Conservation (phyloP, 2,329 filamentous ascomycete genomes). For the Aspergillus tubingensis region DNA sequence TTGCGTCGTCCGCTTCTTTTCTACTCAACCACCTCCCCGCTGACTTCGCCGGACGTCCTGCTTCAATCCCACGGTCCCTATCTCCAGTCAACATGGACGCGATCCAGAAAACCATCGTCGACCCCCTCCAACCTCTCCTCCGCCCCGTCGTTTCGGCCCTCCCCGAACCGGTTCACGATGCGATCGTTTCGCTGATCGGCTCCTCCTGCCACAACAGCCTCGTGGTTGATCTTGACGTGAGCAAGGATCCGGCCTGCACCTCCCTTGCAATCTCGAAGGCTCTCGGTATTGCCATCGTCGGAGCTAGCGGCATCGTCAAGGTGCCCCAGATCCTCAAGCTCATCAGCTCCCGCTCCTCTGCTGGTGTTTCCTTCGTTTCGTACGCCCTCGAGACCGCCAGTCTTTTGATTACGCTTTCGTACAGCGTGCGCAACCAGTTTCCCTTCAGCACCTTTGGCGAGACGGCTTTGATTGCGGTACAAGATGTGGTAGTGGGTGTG, state of each 20-base stretch:
- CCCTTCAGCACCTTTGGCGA: constrained; percentile 98
- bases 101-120: constrained; percentile 43
- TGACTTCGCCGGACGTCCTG: background rate
- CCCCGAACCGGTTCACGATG: constrained; percentile 71
- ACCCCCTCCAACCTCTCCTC: constrained; percentile 53
- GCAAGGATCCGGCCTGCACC: constrained; percentile 74
- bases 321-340: constrained; percentile 96
- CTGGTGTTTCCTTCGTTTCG: constrained; percentile 83
- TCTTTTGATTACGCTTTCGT: constrained; percentile 86
- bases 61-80: background rate
- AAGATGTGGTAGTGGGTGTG: constrained; percentile 87
- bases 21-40: background rate
- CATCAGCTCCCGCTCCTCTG: constrained; percentile 73
- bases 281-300: constrained; percentile 90
- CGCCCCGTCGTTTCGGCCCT: constrained; percentile 71
- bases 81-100: constrained; percentile 39
- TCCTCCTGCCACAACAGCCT: constrained; percentile 81
- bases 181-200: constrained; percentile 78
- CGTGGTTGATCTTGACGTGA: constrained; percentile 76
- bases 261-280: constrained; percentile 90
- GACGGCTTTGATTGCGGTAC: constrained; percentile 84
- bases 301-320: constrained; percentile 87
- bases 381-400: constrained; percentile 89
- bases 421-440: constrained; percentile 87
- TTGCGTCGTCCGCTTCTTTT: background rate